Conservation (phyloP, 495 filamentous ascomycete species). For the Corynascus novoguineensis region DNA sequence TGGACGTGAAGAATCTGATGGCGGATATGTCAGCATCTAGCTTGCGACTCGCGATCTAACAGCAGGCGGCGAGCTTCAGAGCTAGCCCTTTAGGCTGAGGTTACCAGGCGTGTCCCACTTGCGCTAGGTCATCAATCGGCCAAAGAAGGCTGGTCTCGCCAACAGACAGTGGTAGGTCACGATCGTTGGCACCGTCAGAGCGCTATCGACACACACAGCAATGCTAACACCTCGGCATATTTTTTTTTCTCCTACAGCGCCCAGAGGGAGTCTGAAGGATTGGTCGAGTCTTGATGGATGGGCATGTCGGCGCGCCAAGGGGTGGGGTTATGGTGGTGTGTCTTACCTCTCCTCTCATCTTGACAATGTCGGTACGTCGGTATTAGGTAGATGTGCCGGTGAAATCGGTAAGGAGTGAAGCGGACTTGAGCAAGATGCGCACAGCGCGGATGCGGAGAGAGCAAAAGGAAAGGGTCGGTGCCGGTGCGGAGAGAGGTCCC, state of each 20-base stretch:
- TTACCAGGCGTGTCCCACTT: too few relatives aligned
- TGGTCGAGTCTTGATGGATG: background rate
- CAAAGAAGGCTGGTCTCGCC: too few relatives aligned
- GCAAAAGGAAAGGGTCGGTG: background rate
- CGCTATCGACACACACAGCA: background rate
- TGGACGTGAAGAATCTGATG: conserved; percentile 79
- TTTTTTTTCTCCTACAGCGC: too few relatives aligned
- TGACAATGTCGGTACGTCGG: conserved; percentile 20
- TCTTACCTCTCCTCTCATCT: conserved; percentile 53
- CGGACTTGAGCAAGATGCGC: conserved; percentile 14
- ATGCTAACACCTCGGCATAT: background rate
- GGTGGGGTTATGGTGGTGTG: background rate
- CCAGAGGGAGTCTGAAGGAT: too few relatives aligned
- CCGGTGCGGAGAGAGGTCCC: background rate
- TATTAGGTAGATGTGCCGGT: conserved; percentile 2
- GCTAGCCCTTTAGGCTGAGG: too few relatives aligned
- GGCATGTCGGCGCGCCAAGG: background rate
- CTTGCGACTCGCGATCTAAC: too few relatives aligned
- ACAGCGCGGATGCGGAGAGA: conserved; percentile 14
- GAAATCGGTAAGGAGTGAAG: conserved; percentile 2
- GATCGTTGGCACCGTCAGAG: too few relatives aligned
- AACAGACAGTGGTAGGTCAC: too few relatives aligned
- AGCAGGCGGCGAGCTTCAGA: too few relatives aligned
- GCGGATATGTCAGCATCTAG: conserved; percentile 12
- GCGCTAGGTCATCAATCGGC: too few relatives aligned